These are phyloP conservation scores for Calcarisporium arbuscula DNA, from an alignment of 2,329 filamentous ascomycete species.

Conservation along the genomic window DNA sequence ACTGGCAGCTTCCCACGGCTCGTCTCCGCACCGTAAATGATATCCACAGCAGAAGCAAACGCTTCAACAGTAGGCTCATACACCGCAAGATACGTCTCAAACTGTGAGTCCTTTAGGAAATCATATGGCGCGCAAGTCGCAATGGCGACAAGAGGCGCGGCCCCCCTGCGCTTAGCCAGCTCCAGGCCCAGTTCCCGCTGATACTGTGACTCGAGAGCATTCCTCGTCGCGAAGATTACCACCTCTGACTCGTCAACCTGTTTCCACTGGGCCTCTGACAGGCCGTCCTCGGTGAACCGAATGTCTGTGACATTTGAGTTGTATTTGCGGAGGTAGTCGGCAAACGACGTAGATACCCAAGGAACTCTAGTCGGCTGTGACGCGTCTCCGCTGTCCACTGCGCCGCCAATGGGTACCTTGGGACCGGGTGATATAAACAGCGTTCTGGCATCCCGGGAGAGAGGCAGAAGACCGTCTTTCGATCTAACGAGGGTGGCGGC, in stretches of 20 bases:
- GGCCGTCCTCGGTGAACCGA: constrained; percentile 13
- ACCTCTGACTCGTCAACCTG: constrained; percentile 14
- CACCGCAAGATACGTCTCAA: constrained; percentile 16
- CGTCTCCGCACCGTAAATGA: constrained; percentile 13
- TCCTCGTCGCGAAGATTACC: constrained; percentile 18
- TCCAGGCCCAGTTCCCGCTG: constrained; percentile 15
- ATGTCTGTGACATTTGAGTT: constrained; percentile 12
- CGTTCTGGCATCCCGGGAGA: constrained; percentile 11
- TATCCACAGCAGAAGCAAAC: constrained; percentile 13
- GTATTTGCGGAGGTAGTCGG: constrained; percentile 12
- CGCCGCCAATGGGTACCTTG: constrained; percentile 16
- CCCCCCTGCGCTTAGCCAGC: constrained; percentile 10
- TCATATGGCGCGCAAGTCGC: constrained; percentile 20
- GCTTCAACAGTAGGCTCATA: constrained; percentile 21
- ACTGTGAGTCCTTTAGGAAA: constrained; percentile 14
- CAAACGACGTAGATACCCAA: constrained; percentile 17
- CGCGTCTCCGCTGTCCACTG: constrained; percentile 14
- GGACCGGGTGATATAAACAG: constrained; percentile 18
- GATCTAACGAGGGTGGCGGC: constrained; percentile 16
- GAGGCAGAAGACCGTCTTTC: constrained; percentile 10
- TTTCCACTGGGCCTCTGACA: constrained; percentile 13
- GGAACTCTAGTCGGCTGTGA: constrained; percentile 16
- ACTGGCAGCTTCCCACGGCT: constrained; percentile 14
- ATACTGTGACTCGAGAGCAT: constrained; percentile 17
- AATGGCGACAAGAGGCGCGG: constrained; percentile 11